These are phyloP conservation scores for Ophiostoma quercus DNA, from an alignment of 2,329 filamentous ascomycete species.

Conservation along the genomic window DNA sequence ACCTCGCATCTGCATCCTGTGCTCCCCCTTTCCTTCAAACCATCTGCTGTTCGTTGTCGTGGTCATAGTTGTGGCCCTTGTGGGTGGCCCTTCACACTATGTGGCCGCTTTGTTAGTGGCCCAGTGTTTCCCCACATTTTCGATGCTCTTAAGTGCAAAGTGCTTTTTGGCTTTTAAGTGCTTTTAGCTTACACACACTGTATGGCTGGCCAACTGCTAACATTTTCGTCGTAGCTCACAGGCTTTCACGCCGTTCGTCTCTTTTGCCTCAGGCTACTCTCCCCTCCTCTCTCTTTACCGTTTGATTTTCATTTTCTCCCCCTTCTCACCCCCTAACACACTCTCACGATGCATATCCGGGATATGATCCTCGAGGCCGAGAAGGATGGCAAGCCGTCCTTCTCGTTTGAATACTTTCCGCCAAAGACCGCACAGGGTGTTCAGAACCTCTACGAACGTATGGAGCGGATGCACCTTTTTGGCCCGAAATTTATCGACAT, in stretches of 20 bases:
- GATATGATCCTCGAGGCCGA: slow-evolving; percentile 82
- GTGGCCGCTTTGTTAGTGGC: not conserved
- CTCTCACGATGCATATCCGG: slow-evolving; percentile 85
- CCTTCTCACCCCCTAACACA: not conserved
- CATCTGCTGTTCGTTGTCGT: not conserved
- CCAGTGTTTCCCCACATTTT: not conserved
- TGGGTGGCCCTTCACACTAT: not conserved
- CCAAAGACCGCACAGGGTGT: slow-evolving; percentile 97
- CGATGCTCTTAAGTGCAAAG: not conserved
- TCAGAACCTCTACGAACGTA: slow-evolving; percentile 97
- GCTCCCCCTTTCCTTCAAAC: not conserved
- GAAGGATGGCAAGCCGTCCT: slow-evolving; percentile 73
- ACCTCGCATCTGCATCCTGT: not conserved
- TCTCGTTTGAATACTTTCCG: slow-evolving; percentile 99
- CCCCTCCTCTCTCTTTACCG: not conserved
- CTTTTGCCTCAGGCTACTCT: not conserved
- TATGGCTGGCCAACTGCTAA: not conserved
- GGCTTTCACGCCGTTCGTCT: not conserved
- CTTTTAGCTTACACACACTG: slow-evolving; percentile 3
- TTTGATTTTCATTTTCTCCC: not conserved
- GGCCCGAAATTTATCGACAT: slow-evolving; percentile 94
- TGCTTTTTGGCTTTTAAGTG: slow-evolving; percentile 9
- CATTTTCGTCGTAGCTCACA: not conserved
- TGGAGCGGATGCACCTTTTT: slow-evolving; percentile 88
- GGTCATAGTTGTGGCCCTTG: not conserved